phyloP scores from a whole-genome alignment of 177 flowering plant genomes.

The Tripterygium wilfordii region DNA sequence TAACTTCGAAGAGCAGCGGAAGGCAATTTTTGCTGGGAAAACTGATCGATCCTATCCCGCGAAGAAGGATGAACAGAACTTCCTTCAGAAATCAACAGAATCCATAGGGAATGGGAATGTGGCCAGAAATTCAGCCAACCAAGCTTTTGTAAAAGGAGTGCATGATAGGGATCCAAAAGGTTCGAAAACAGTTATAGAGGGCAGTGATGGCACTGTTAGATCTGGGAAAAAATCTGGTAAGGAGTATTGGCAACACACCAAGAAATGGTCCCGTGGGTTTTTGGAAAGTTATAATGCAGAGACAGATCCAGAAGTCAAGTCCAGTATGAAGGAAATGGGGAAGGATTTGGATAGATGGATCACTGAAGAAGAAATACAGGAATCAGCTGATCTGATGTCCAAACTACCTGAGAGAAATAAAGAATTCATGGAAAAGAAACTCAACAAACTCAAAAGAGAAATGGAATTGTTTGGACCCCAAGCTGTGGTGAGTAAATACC shows the following conservation, averaged over 20 bases:
- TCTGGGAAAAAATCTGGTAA: slow-evolving; percentile 78
- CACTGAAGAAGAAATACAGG: slow-evolving; percentile 78
- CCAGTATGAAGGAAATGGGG: slow-evolving; percentile 81
- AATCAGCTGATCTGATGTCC: slow-evolving; percentile 65
- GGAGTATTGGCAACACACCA: slow-evolving; percentile 95
- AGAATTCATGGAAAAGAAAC: slow-evolving; percentile 57
- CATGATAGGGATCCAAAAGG: slow-evolving; percentile 20
- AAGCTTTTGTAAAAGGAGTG: slow-evolving; percentile 11
- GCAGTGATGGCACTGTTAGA: slow-evolving; percentile 78
- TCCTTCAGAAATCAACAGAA: slow-evolving; percentile 23
- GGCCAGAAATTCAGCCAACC: slow-evolving; percentile 13
- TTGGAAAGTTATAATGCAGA: slow-evolving; percentile 74
- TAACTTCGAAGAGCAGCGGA: slow-evolving; percentile 30
- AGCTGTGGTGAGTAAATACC: slow-evolving; percentile 89
- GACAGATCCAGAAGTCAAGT: slow-evolving; percentile 81
- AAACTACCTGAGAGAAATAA: slow-evolving; percentile 52
- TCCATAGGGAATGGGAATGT: slow-evolving; percentile 8
- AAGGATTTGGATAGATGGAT: slow-evolving; percentile 94
- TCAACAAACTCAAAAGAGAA: slow-evolving; percentile 73
- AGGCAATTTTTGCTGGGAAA: slow-evolving; percentile 26
- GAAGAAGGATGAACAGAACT: slow-evolving; percentile 19
- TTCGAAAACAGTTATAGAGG: slow-evolving; percentile 62
- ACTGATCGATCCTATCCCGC: slow-evolving; percentile 10
- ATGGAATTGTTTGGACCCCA: slow-evolving; percentile 87
- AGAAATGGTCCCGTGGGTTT: slow-evolving; percentile 87